Evolutionary conservation across 805 yeast species (phyloP).

Genomic region (Zygosaccharomyces gambellarensis): DNA sequence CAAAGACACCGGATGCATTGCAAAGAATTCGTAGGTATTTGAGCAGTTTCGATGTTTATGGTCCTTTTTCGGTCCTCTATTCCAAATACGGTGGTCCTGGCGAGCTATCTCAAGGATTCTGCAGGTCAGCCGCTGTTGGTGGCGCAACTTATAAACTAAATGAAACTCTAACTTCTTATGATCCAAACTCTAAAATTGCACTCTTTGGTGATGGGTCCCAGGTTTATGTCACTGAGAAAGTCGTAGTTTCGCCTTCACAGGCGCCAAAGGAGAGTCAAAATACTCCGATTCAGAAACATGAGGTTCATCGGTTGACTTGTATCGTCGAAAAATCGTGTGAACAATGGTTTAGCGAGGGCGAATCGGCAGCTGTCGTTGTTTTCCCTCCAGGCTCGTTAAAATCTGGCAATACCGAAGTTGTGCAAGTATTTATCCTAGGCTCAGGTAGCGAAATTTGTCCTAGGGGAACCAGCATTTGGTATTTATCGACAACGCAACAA

Average conservation of each 20-base stretch:
- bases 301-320: slow-evolving; percentile 71
- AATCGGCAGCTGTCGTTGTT: slow-evolving; percentile 79
- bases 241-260: slow-evolving; percentile 71
- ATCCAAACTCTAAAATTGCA: slow-evolving; percentile 63
- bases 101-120: slow-evolving; percentile 92
- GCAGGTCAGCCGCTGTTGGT: slow-evolving; percentile 96
- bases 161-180: slow-evolving; percentile 59
- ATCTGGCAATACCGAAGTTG: slow-evolving; percentile 61
- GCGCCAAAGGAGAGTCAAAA: slow-evolving; percentile 41
- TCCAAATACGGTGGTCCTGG: slow-evolving; percentile 96
- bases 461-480: slow-evolving; percentile 85
- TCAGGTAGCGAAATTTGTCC: slow-evolving; percentile 87
- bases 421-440: slow-evolving; percentile 84
- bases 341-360: slow-evolving; percentile 88
- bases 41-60: slow-evolving; percentile 83
- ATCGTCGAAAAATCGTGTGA: slow-evolving; percentile 81
- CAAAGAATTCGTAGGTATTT: slow-evolving; percentile 79
- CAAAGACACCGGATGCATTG: slow-evolving; percentile 69
- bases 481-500: slow-evolving; percentile 70
- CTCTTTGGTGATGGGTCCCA: slow-evolving; percentile 68
- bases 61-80: slow-evolving; percentile 86
- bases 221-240: slow-evolving; percentile 72
- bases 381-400: slow-evolving; percentile 84
- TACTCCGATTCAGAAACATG: slow-evolving; percentile 44
- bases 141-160: slow-evolving; percentile 89